Percentiles rank a stretch among this genome's conserved stretches.
Conservation (phyloP, 2,329 filamentous ascomycete species). For the Ceratocystis variospora region DNA sequence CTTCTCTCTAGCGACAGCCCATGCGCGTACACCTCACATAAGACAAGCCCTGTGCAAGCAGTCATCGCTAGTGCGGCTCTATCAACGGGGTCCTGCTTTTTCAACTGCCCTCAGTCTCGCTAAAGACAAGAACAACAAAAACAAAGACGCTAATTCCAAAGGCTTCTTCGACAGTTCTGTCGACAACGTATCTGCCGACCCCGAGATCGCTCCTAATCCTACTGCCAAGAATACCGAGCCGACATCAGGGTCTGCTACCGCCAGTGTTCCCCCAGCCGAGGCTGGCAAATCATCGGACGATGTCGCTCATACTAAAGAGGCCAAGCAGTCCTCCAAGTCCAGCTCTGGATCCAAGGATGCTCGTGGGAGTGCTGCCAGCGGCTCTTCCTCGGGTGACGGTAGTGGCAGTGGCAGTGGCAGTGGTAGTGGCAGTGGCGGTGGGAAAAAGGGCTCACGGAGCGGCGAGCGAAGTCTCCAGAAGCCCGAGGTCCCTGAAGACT, state of each 20-base stretch:
- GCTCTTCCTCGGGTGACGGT: constrained; percentile 27
- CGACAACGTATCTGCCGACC: constrained; percentile 38
- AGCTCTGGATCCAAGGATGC: constrained; percentile 28
- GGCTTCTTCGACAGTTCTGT: constrained; percentile 39
- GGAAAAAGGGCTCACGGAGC: constrained; percentile 29
- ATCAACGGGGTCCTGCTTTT: constrained; percentile 14
- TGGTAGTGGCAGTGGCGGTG: constrained; percentile 20
- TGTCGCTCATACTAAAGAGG: constrained; percentile 5
- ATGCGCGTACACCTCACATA: constrained; percentile 13
- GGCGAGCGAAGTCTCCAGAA: constrained; percentile 72
- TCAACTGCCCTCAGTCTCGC: constrained; percentile 15
- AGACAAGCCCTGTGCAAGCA: constrained; percentile 10
- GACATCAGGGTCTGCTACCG: neutral
- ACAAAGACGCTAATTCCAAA: constrained; percentile 26
- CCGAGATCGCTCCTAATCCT: constrained; percentile 31
- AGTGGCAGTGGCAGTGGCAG: constrained; percentile 14
- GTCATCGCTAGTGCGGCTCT: constrained; percentile 14
- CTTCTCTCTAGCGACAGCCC: constrained; percentile 11
- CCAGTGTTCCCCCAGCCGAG: neutral
- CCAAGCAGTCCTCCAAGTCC: constrained; percentile 14
- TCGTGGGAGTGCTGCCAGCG: constrained; percentile 45
- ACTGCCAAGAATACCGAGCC: constrained; percentile 11
- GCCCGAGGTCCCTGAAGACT: constrained; percentile 81
- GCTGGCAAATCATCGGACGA: constrained; percentile 1
- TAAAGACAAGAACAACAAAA: constrained; percentile 23